Evolutionary conservation across 2,329 filamentous ascomycete species (phyloP).

Genomic region (Xylariaceae sp.): DNA sequence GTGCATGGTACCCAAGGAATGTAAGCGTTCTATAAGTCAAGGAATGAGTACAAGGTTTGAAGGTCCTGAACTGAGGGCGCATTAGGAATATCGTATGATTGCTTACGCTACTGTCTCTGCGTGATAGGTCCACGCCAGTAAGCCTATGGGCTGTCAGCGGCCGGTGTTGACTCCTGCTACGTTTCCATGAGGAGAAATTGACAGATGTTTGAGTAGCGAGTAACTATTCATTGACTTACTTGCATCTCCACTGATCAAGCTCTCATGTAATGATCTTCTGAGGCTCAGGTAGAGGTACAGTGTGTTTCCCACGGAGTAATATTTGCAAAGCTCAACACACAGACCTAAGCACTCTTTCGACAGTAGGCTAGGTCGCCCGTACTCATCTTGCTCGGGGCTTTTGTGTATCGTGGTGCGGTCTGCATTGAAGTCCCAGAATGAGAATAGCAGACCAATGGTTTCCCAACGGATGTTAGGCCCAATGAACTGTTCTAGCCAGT

Average conservation of each 20-base stretch:
- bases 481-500: constrained; percentile 36
- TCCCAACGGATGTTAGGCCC: constrained; percentile 40
- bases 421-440: constrained; percentile 19
- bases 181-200: too few relatives aligned
- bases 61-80: too few relatives aligned
- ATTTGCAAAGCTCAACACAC: constrained; percentile 22
- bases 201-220: too few relatives aligned
- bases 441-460: constrained; percentile 35
- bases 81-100: too few relatives aligned
- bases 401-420: constrained; percentile 3
- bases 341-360: constrained; percentile 18
- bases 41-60: too few relatives aligned
- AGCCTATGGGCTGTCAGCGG: constrained; percentile 10
- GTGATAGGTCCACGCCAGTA: constrained; percentile 22
- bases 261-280: constrained; percentile 15
- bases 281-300: constrained; percentile 18
- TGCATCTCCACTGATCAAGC: constrained; percentile 20
- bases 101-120: constrained; percentile 20
- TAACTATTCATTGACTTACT: too few relatives aligned
- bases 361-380: constrained; percentile 8
- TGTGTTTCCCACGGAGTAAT: constrained; percentile 23
- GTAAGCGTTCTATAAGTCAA: too few relatives aligned
- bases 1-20: constrained; percentile 46
- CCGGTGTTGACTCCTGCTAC: too few relatives aligned
- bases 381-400: constrained; percentile 4